Evolutionary conservation across 1,139 yeast genomes (phyloP), one percentile per base, ranked within the genome.

Genomic region (Sugiyamaella novakii): DNA sequence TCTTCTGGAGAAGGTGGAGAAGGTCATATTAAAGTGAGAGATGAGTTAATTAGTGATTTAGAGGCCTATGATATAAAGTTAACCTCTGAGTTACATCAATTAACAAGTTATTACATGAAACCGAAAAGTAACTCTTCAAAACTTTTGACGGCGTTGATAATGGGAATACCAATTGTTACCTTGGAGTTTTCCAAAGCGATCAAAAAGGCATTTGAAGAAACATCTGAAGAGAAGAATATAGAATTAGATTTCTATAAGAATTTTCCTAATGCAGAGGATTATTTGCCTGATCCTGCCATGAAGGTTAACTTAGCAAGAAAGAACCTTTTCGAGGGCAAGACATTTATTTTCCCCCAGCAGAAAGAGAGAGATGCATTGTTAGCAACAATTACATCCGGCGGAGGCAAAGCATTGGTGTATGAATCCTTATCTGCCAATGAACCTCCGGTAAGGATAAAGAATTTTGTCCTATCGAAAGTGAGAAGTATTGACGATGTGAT

Each of bases 61-160:
- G 59, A 51, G 38, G 55, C 49, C 10, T 35, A 55, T 50, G 69
- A 64, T 25, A 55, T 65, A 31, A 60, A 58, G 41, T 47, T 65
- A 12, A 39, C 57, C 30, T 34, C 58, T 1, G 58, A 56, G 14
- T 45, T 64, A 31, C 58, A 56, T 14, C 53, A 55, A 6, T 15
- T 43, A 1, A 63, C 68, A 4, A 54, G 57, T 8, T 55, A 54
- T 24, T 57, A 54, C 28, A 27, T 55, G 44, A 53, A 50, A 22
- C 45, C 52, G 14, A 25, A 37, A 12, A 44, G 44, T 24, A 49
- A 53, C 18, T 56, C 66, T 1, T 50, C 65, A 10, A 61, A 60
- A 36, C 43, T 58, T 2, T 53, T 62, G 35, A 54, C 50, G 17
- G 69, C 69, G 2, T 49, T 66, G 47, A 60, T 59, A 6, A 39